These are phyloP conservation scores for Ophiostoma ips DNA, from an alignment of 2,329 filamentous ascomycete genomes.

Conservation along the genomic window DNA sequence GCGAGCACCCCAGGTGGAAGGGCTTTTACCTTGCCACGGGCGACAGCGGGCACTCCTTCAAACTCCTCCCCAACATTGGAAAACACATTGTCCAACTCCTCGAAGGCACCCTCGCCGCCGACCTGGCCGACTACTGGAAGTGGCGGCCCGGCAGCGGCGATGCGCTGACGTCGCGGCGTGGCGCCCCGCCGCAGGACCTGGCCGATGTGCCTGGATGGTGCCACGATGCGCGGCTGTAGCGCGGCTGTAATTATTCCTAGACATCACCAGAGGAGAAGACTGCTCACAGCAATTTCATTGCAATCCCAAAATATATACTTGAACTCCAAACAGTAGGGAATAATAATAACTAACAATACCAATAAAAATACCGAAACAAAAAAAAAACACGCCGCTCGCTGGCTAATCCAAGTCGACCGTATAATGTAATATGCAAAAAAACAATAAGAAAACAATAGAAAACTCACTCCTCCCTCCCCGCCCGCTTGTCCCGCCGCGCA, in stretches of 20 bases:
- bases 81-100: neutral
- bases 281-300: no score
- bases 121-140: neutral
- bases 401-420: no score
- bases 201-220: neutral
- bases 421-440: no score
- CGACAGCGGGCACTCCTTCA: slow-evolving; percentile 1
- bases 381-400: no score
- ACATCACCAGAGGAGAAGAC: no score
- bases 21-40: neutral
- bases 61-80: neutral
- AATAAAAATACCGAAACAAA: no score
- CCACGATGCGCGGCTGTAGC: neutral
- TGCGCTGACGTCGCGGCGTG: neutral
- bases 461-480: slow-evolving; percentile 1
- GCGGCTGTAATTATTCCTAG: no score
- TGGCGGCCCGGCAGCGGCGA: neutral
- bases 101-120: neutral
- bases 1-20: neutral
- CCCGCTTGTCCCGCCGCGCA: slow-evolving; percentile 10
- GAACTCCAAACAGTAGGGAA: no score
- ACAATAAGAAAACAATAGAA: neutral
- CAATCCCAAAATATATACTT: no score
- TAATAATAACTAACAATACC: no score
- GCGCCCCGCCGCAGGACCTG: neutral